Evolutionary conservation across 139 green algal species (phyloP).

Genomic region (Coelastrella sp.): DNA sequence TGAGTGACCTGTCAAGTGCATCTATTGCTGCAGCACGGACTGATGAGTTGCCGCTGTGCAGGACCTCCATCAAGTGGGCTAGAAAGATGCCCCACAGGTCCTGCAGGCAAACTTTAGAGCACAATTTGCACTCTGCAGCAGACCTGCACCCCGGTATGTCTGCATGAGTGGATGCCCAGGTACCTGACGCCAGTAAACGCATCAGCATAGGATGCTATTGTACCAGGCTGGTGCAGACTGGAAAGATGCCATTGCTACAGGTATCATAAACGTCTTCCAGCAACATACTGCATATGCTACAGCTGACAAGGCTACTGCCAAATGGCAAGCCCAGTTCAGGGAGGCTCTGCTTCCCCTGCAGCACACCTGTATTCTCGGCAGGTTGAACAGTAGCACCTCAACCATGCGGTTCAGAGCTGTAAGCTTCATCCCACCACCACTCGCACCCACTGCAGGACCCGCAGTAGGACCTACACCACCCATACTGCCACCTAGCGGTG

Average conservation of each 20-base stretch:
- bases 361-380: slow-evolving; percentile 49
- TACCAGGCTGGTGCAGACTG: no score
- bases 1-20: slow-evolving; percentile 76
- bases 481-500: neutral
- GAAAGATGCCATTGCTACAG: no score
- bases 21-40: slow-evolving; percentile 75
- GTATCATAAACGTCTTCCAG: no score
- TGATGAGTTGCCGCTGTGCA: slow-evolving; percentile 56
- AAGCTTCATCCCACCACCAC: neutral
- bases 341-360: no score
- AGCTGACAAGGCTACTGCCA: no score
- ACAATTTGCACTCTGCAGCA: neutral
- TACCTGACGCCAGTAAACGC: no score
- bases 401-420: slow-evolving; percentile 36
- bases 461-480: neutral
- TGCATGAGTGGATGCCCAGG: no score
- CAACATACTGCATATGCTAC: no score
- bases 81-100: slow-evolving; percentile 89
- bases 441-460: neutral
- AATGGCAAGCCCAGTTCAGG: no score
- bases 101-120: slow-evolving; percentile 53
- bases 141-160: no score
- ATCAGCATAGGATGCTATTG: no score
- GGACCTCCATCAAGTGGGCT: slow-evolving; percentile 79
- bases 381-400: slow-evolving; percentile 80